Evolutionary conservation across 2,329 filamentous ascomycete genomes (phyloP).

Genomic region (Verticillium isaacii): DNA sequence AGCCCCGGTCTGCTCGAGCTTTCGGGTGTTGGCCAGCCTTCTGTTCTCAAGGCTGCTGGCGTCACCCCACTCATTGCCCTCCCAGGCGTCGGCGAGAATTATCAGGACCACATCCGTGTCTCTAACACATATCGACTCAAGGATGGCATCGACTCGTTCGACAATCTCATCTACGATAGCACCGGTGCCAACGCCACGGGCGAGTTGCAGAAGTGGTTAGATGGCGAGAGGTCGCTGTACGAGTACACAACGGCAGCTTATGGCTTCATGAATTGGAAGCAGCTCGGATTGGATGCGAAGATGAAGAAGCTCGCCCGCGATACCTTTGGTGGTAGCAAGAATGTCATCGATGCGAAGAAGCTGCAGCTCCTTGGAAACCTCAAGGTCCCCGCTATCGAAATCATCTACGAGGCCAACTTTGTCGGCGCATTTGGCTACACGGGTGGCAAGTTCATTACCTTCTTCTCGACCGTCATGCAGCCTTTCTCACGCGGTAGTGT

Average conservation of each 20-base stretch:
- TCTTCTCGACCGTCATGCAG: conserved; percentile 12
- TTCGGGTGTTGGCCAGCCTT: conserved; percentile 25
- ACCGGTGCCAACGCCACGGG: conserved; percentile 24
- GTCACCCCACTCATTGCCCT: conserved; percentile 33
- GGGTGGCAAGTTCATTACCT: conserved; percentile 15
- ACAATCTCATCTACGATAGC: conserved; percentile 18
- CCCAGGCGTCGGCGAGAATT: conserved; percentile 41
- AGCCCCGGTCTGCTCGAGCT: conserved; percentile 23
- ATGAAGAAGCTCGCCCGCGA: conserved; percentile 25
- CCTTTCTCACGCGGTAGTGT: conserved; percentile 17
- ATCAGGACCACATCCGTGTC: conserved; percentile 38
- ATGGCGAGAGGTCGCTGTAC: conserved; percentile 24
- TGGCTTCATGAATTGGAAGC: conserved; percentile 34
- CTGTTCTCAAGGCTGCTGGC: conserved; percentile 29
- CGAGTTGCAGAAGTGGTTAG: conserved; percentile 30
- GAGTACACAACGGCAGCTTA: conserved; percentile 32
- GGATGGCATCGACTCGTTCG: conserved; percentile 20
- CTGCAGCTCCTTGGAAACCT: conserved; percentile 29
- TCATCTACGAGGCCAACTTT: conserved; percentile 24
- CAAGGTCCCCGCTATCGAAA: conserved; percentile 19
- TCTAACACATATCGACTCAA: conserved; percentile 19
- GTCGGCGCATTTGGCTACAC: conserved; percentile 22
- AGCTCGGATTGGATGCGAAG: conserved; percentile 16
- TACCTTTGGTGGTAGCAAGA: conserved; percentile 19
- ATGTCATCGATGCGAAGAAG: conserved; percentile 31